Percentiles rank a stretch among this genome's conserved stretches.
These are phyloP conservation scores for Glarea lozoyensis DNA, from an alignment of 495 filamentous ascomycete species.

Conservation along the genomic window DNA sequence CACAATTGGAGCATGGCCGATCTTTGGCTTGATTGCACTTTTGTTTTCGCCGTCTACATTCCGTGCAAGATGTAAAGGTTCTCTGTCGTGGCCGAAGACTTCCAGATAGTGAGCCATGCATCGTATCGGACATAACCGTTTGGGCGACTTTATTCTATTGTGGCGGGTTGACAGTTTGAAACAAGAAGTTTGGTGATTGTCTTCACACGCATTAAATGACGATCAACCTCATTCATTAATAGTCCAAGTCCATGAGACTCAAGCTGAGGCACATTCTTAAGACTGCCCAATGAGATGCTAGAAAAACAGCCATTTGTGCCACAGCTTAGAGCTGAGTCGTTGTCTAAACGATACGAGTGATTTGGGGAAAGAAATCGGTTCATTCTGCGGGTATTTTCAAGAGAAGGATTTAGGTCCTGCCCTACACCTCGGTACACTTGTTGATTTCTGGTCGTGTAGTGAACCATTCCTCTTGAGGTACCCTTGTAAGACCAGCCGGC, in stretches of 20 bases:
- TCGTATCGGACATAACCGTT: conserved; percentile 2
- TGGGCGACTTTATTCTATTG: not conserved
- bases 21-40: conserved; percentile 24
- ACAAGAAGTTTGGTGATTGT: not conserved
- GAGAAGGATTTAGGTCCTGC: not conserved
- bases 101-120: conserved; percentile 11
- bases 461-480: too few relatives aligned
- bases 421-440: too few relatives aligned
- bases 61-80: conserved; percentile 18
- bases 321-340: conserved; percentile 3
- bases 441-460: too few relatives aligned
- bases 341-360: not conserved
- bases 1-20: conserved; percentile 18
- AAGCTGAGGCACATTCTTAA: not conserved
- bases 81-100: conserved; percentile 14
- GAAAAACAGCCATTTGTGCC: conserved; percentile 2
- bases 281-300: not conserved
- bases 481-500: too few relatives aligned
- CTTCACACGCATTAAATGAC: not conserved
- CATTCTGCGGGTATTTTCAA: not conserved
- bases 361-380: not conserved
- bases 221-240: not conserved
- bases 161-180: not conserved
- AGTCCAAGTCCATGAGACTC: not conserved
- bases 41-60: conserved; percentile 20